Conservation (phyloP, 2,329 filamentous ascomycete species). For the Didymella exigua region DNA sequence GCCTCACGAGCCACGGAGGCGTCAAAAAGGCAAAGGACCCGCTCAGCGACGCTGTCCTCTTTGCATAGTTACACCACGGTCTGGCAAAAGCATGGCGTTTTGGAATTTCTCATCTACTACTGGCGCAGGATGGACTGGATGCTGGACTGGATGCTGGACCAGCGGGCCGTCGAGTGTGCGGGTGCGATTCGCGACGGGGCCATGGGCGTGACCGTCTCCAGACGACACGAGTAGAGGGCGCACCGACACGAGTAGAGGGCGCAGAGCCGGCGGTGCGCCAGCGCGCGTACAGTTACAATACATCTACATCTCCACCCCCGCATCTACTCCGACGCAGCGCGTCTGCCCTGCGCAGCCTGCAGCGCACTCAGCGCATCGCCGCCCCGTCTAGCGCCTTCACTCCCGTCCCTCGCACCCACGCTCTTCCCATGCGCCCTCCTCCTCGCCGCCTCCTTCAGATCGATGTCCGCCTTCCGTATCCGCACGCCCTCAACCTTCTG, state of each 20-base stretch:
- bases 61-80: constrained; percentile 61
- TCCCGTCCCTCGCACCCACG: neutral
- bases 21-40: constrained; percentile 67
- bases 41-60: constrained; percentile 77
- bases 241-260: neutral
- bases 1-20: constrained; percentile 71
- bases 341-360: no score
- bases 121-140: constrained; percentile 46
- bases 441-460: neutral
- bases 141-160: constrained; percentile 60
- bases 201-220: constrained; percentile 69
- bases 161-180: constrained; percentile 64
- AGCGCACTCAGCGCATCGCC: neutral
- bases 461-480: neutral
- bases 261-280: no score
- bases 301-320: no score
- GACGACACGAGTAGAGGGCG: constrained; percentile 16
- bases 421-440: neutral
- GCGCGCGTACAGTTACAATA: neutral
- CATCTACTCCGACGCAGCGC: no score
- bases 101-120: constrained; percentile 15
- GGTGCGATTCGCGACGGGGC: constrained; percentile 70
- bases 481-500: neutral
- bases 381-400: neutral
- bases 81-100: constrained; percentile 29